Evolutionary conservation across 441 rosid species (phyloP).

Genomic region (Metrosideros polymorpha): DNA sequence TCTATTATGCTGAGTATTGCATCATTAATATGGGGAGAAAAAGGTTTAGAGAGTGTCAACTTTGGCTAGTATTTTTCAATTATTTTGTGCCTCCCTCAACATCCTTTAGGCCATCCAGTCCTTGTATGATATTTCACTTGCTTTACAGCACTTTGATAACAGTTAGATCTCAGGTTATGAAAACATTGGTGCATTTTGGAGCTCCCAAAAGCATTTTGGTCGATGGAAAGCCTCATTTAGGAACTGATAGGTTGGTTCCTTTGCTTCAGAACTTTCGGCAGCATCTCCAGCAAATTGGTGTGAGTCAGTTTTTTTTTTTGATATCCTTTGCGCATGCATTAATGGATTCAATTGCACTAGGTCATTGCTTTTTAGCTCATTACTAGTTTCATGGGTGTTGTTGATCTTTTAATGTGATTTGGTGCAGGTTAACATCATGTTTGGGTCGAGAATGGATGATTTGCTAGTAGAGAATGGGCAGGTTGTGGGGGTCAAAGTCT

Average conservation of each 20-base stretch:
- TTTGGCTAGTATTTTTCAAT: neutral
- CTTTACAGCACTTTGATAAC: neutral
- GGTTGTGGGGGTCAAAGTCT: slow-evolving; percentile 65
- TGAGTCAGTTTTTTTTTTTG: slow-evolving; percentile 22
- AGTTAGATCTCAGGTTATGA: slow-evolving; percentile 56
- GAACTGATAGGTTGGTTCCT: slow-evolving; percentile 85
- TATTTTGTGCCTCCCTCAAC: neutral
- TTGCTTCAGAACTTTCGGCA: slow-evolving; percentile 74
- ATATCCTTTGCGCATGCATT: neutral
- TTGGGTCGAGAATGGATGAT: slow-evolving; percentile 84
- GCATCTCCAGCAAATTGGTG: slow-evolving; percentile 68
- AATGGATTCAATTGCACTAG: neutral
- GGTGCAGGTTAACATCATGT: slow-evolving; percentile 66
- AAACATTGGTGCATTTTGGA: slow-evolving; percentile 86
- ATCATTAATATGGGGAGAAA: neutral
- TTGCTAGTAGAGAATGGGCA: slow-evolving; percentile 48
- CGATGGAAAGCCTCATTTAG: slow-evolving; percentile 96
- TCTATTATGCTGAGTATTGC: neutral
- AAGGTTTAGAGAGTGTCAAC: neutral
- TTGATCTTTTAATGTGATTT: neutral
- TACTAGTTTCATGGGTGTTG: neutral
- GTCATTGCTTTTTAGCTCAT: neutral
- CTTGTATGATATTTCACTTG: neutral
- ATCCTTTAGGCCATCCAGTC: neutral
- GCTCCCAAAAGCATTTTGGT: slow-evolving; percentile 72